phyloP scores from a whole-genome alignment of 2,329 filamentous ascomycete species.

The Pseudogymnoascus pannorum region DNA sequence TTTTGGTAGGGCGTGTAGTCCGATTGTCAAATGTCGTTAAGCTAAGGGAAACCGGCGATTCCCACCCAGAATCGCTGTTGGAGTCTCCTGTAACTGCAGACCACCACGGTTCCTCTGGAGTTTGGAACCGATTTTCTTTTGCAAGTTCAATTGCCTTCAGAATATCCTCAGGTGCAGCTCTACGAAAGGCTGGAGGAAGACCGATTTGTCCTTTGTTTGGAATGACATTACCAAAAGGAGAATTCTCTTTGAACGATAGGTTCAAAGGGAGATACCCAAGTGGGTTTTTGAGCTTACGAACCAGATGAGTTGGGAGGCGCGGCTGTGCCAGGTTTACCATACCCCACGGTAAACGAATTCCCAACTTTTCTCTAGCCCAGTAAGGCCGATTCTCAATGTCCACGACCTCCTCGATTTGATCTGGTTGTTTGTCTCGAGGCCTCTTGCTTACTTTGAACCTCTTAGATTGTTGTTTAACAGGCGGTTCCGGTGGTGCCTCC shows the following conservation, averaged over 20 bases:
- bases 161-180: neutral
- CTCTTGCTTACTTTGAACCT: neutral
- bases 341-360: neutral
- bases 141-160: neutral
- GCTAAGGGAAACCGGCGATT: too few species aligned
- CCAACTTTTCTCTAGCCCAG: neutral
- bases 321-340: neutral
- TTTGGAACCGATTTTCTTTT: neutral
- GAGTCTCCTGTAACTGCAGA: neutral
- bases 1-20: neutral
- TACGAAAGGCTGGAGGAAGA: neutral
- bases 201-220: neutral
- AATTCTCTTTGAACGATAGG: neutral
- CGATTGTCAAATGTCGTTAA: neutral
- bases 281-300: neutral
- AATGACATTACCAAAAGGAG: neutral
- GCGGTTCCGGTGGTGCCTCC: too few species aligned
- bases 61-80: neutral
- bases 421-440: neutral
- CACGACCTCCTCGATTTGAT: neutral
- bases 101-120: neutral
- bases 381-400: neutral
- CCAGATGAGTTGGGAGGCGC: neutral
- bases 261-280: neutral
- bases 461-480: neutral